phyloP scores from a whole-genome alignment of 2,329 filamentous ascomycete species.

The Knufia petricola region DNA sequence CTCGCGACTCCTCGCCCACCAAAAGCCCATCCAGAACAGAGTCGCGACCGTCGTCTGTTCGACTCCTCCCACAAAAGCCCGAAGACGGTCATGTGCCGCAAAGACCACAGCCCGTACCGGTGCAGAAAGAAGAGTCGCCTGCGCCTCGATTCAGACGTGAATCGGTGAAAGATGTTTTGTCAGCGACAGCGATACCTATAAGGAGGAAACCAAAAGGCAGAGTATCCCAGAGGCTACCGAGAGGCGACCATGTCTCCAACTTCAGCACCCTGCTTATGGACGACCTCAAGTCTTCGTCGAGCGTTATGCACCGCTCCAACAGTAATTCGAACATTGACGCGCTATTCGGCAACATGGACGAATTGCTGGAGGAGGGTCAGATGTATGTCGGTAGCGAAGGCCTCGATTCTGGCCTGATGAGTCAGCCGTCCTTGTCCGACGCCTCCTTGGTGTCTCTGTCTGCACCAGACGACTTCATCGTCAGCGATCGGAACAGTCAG shows the following conservation, averaged over 20 bases:
- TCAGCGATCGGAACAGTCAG: constrained; percentile 34
- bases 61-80: not conserved
- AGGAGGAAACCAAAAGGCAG: constrained; percentile 34
- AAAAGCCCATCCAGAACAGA: constrained; percentile 3
- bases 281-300: constrained; percentile 41
- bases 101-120: not conserved
- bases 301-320: constrained; percentile 33
- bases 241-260: constrained; percentile 35
- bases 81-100: constrained; percentile 5
- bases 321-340: constrained; percentile 43
- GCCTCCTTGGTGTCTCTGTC: constrained; percentile 50
- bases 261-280: constrained; percentile 51
- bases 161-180: constrained; percentile 34
- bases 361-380: constrained; percentile 30
- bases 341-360: constrained; percentile 46
- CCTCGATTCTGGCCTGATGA: constrained; percentile 36
- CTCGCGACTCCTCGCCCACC: constrained; percentile 5
- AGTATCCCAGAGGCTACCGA: constrained; percentile 31
- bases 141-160: constrained; percentile 10
- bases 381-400: constrained; percentile 32
- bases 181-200: constrained; percentile 50
- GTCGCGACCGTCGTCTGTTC: constrained; percentile 8
- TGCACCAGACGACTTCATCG: constrained; percentile 38
- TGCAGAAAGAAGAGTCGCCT: not conserved
- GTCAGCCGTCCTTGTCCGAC: constrained; percentile 44